Evolutionary conservation across 805 yeast genomes (phyloP), one percentile per base, ranked within the genome.

Genomic region (Starmerella floricola): DNA sequence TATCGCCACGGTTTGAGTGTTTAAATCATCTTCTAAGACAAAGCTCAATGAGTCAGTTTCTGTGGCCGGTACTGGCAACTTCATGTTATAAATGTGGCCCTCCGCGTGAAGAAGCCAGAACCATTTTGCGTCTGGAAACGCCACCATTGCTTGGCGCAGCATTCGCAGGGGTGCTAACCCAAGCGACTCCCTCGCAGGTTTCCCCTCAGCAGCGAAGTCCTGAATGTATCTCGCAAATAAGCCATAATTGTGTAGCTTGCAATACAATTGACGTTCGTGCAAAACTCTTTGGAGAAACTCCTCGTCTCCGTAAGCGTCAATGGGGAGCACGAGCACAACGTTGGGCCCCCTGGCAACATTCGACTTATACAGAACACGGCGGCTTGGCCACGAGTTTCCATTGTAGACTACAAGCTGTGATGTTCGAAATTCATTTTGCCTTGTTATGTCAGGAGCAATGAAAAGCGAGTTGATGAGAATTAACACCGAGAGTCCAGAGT

Each of bases 121-220:
- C 69, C 83, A 81, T 54, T 80, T 75, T 16, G 93, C 78, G 30
- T 75, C 66, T 1, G 95, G 95, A 63, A 84, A 84, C 0, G 93
- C 88, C 57, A 72, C 74, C 78, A 86, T 76, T n/a, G 95, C 95
- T 26, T 85, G 85, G 46, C 93, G 71, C 58, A 83, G 56, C 30
- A 75, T 58, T 44, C 69, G 68, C 28, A 76, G 48, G 47, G 75
- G 71, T 19, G 73, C 70, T 80, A 87, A 76, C 18, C 74, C 52
- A 24, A 41, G 56, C 38, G 41, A 60, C 24, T 20, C 47, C 65
- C 36, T 27, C 8, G 42, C 46, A 2, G 51, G 48, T 18, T 55
- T 58, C 48, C 40, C 53, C 5, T 42, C 42, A 8, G 51, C 48
- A 15, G 73, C 59, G 57, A 83, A 82, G 58, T 86, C 95, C 60